Conservation (phyloP, 192 early-diverging fungal species). For the Rhizophagus clarus region DNA sequence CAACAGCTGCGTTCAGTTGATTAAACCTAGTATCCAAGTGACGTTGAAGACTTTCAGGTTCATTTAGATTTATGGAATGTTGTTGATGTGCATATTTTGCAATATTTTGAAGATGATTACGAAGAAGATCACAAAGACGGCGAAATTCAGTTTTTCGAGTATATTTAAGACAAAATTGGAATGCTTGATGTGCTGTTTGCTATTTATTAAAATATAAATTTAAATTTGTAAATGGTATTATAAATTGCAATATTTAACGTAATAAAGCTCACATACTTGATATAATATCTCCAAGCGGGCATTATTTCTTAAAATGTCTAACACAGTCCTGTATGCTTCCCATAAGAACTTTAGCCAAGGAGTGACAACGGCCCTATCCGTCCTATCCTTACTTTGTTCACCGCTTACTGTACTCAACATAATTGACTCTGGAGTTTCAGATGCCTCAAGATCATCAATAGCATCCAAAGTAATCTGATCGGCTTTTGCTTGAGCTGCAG, state of each 20-base stretch:
- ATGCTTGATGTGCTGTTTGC: constrained; percentile 84
- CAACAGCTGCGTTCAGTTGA: constrained; percentile 93
- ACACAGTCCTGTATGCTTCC: constrained; percentile 98
- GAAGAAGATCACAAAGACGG: constrained; percentile 94
- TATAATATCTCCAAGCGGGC: constrained; percentile 92
- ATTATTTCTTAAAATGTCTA: constrained; percentile 98
- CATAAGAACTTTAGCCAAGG: constrained; percentile 99
- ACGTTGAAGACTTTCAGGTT: constrained; percentile 95
- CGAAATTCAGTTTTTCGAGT: constrained; percentile 98
- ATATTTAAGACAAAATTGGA: constrained; percentile 95
- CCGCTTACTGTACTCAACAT: constrained; percentile 94
- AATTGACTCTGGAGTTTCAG: constrained; percentile 96
- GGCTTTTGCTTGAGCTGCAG: constrained; percentile 88
- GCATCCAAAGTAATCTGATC: constrained; percentile 82
- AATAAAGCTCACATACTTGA: constrained; percentile 53
- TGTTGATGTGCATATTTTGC: constrained; percentile 93
- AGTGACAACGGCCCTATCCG: constrained; percentile 96
- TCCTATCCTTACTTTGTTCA: constrained; percentile 93
- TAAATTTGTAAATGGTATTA: too few relatives aligned
- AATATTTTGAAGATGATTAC: constrained; percentile 89
- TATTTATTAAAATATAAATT: neutral
- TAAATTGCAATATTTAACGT: too few relatives aligned
- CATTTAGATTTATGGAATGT: constrained; percentile 92
- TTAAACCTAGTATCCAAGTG: constrained; percentile 95
- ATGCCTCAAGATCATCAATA: constrained; percentile 95